Evolutionary conservation across 1,284 basidiomycete genomes (phyloP).

Genomic region (Fomitopsis betulina): DNA sequence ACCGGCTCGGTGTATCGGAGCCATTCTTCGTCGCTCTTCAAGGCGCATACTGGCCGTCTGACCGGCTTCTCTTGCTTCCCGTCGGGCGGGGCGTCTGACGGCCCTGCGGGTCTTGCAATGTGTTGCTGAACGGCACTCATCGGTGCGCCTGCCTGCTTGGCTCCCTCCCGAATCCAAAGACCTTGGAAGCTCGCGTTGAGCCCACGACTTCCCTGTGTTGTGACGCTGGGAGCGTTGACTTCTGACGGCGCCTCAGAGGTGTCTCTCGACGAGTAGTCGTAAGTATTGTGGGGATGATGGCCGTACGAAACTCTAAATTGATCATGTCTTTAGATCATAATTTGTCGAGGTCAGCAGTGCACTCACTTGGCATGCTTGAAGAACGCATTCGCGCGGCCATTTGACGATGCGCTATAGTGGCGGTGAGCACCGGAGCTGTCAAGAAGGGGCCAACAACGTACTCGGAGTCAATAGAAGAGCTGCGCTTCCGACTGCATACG

Average conservation of each 20-base stretch:
- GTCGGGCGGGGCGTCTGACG: not conserved
- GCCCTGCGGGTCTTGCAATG: not conserved
- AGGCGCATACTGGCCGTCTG: not conserved
- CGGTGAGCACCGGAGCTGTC: not conserved
- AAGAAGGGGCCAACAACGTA: slow-evolving; percentile 5
- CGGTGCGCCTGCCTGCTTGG: not conserved
- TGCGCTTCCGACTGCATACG: slow-evolving; percentile 12
- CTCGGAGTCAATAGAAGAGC: slow-evolving; percentile 17
- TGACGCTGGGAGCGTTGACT: not conserved
- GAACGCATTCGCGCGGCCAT: not conserved
- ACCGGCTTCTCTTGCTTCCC: not conserved
- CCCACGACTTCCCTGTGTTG: not conserved
- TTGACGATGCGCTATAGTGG: not conserved
- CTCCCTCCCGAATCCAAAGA: not conserved
- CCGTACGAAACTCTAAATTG: not conserved
- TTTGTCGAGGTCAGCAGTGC: not conserved
- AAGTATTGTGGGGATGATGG: not conserved
- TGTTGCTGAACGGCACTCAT: not conserved
- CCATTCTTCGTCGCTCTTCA: slow-evolving; percentile 13
- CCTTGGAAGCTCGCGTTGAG: not conserved
- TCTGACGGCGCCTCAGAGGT: not conserved
- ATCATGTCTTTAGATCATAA: not conserved
- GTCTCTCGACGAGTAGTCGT: not conserved
- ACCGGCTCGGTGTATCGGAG: slow-evolving; percentile 14
- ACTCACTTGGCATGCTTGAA: slow-evolving; percentile 2